Conservation (phyloP, 2,329 filamentous ascomycete genomes). For the Cladosporium oxysporum region DNA sequence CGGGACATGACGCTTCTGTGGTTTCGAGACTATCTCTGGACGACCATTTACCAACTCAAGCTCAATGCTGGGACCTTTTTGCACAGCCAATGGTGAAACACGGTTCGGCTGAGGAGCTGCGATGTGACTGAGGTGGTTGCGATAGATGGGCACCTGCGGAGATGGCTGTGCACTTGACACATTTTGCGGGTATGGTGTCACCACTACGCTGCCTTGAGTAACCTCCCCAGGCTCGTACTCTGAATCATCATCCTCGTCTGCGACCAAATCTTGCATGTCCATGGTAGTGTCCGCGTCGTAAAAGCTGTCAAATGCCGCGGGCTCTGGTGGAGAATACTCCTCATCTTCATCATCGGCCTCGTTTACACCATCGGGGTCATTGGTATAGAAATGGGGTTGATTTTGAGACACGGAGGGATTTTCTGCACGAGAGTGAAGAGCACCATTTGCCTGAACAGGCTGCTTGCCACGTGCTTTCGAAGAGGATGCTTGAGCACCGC, state of each 20-base stretch:
- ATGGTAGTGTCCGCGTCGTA: slow-evolving; percentile 23
- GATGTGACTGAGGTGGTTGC: slow-evolving; percentile 62
- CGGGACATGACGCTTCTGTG: slow-evolving; percentile 24
- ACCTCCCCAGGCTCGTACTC: slow-evolving; percentile 42
- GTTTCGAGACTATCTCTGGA: slow-evolving; percentile 36
- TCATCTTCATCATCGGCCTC: slow-evolving; percentile 35
- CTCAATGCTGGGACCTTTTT: slow-evolving; percentile 48
- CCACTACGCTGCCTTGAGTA: slow-evolving; percentile 29
- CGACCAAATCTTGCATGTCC: slow-evolving; percentile 24
- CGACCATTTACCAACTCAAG: slow-evolving; percentile 51
- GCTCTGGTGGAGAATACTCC: slow-evolving; percentile 38
- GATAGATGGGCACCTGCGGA: slow-evolving; percentile 63
- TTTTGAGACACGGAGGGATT: slow-evolving; percentile 19
- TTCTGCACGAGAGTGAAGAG: background rate
- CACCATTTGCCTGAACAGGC: slow-evolving; percentile 23
- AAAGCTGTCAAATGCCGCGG: slow-evolving; percentile 26
- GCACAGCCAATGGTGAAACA: slow-evolving; percentile 58
- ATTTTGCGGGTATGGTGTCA: slow-evolving; percentile 12
- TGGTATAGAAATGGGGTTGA: slow-evolving; percentile 19
- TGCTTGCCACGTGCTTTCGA: slow-evolving; percentile 24
- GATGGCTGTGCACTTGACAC: slow-evolving; percentile 35
- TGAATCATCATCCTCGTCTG: slow-evolving; percentile 35
- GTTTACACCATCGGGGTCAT: slow-evolving; percentile 27
- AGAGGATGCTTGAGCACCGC: slow-evolving; percentile 9
- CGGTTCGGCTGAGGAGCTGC: slow-evolving; percentile 76